Conservation (phyloP, 2,329 filamentous ascomycete species). For the Aureobasidium sp. region DNA sequence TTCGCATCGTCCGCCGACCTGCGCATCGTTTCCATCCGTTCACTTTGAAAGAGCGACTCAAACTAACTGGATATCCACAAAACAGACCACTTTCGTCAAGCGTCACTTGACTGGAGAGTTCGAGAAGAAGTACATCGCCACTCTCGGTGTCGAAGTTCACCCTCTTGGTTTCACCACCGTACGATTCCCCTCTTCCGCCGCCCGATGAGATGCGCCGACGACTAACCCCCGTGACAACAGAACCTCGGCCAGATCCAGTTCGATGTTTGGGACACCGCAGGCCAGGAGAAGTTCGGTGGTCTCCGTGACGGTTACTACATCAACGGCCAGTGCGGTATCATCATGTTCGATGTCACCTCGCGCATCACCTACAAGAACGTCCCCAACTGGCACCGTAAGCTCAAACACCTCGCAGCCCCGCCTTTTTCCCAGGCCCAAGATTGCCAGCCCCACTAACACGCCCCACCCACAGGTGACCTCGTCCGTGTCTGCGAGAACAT, state of each 20-base stretch:
- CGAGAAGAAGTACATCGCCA: slow-evolving; percentile 99
- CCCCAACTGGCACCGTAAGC: slow-evolving; percentile 99
- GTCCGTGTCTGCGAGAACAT: slow-evolving; percentile 99
- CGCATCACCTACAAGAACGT: slow-evolving; percentile 99
- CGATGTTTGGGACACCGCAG: slow-evolving; percentile 98
- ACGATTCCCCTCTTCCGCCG: slow-evolving; percentile 31
- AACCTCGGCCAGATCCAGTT: slow-evolving; percentile 97
- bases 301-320: slow-evolving; percentile 99
- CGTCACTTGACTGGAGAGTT: slow-evolving; percentile 99
- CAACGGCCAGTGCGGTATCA: slow-evolving; percentile 99
- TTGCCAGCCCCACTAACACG: slow-evolving; percentile 1
- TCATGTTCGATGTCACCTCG: slow-evolving; percentile 99
- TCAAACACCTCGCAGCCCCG: not conserved
- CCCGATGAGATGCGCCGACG: not conserved
- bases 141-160: slow-evolving; percentile 98
- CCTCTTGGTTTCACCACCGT: slow-evolving; percentile 96
- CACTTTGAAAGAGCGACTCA: not conserved
- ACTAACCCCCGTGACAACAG: slow-evolving; percentile 31
- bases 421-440: not conserved
- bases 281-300: slow-evolving; percentile 99
- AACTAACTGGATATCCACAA: not conserved
- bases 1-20: not conserved
- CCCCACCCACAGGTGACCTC: slow-evolving; percentile 63
- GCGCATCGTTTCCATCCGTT: not conserved
- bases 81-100: slow-evolving; percentile 98